These are phyloP conservation scores for Lactuca saligna DNA, from an alignment of 129 eudicot genomes.

Conservation along the genomic window DNA sequence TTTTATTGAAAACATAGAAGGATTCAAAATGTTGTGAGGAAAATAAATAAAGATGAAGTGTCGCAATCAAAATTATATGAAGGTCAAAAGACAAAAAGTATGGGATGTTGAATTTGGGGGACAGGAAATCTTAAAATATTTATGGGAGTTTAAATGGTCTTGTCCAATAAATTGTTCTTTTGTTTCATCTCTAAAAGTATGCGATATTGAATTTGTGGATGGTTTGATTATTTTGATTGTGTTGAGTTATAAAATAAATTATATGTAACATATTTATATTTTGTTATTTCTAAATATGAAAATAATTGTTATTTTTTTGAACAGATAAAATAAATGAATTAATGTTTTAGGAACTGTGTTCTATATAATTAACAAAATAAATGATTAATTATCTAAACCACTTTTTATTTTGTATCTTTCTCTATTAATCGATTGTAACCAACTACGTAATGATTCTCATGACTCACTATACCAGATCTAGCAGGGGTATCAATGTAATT, in stretches of 20 bases:
- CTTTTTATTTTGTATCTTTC: too few relatives aligned
- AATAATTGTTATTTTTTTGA: too few relatives aligned
- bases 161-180: slow-evolving; percentile 21
- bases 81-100: slow-evolving; percentile 32
- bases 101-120: slow-evolving; percentile 32
- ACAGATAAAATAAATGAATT: too few relatives aligned
- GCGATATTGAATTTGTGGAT: not conserved
- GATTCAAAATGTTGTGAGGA: slow-evolving; percentile 16
- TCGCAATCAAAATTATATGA: slow-evolving; percentile 19
- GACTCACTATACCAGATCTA: too few relatives aligned
- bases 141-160: slow-evolving; percentile 7
- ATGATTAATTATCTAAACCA: too few relatives aligned
- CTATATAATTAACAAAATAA: too few relatives aligned
- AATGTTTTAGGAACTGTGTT: too few relatives aligned
- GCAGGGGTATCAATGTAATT: too few relatives aligned
- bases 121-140: slow-evolving; percentile 22
- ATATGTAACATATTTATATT: not conserved
- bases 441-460: too few relatives aligned
- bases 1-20: slow-evolving; percentile 7
- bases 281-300: not conserved
- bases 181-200: slow-evolving; percentile 20
- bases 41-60: slow-evolving; percentile 28
- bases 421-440: too few relatives aligned
- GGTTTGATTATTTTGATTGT: not conserved
- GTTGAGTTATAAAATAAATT: not conserved